These are phyloP conservation scores for Taphrina communis DNA, from an alignment of 1,139 yeast genomes.

Conservation along the genomic window DNA sequence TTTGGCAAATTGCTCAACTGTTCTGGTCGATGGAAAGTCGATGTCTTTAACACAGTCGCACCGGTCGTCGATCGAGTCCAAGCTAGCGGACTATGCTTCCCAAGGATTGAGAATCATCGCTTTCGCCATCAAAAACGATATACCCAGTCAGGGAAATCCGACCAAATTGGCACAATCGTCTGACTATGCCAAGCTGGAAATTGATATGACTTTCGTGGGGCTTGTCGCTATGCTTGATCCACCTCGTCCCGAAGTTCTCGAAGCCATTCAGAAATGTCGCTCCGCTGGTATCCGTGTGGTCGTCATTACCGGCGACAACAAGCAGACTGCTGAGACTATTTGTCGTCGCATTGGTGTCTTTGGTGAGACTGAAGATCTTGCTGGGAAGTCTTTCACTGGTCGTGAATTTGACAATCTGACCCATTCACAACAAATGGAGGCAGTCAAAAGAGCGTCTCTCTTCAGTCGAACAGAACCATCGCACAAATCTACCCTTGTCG, in stretches of 20 bases:
- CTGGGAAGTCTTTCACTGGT: slow-evolving; percentile 57
- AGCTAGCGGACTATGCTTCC: slow-evolving; percentile 52
- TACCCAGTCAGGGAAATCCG: slow-evolving; percentile 14
- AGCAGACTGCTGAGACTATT: slow-evolving; percentile 61
- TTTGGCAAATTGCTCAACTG: slow-evolving; percentile 47
- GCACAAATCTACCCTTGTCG: slow-evolving; percentile 60
- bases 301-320: slow-evolving; percentile 64
- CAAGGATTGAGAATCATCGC: slow-evolving; percentile 60
- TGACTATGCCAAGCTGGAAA: slow-evolving; percentile 50
- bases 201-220: slow-evolving; percentile 56
- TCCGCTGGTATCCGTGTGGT: slow-evolving; percentile 62
- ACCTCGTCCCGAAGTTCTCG: slow-evolving; percentile 60
- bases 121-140: slow-evolving; percentile 51
- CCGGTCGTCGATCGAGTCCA: slow-evolving; percentile 50
- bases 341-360: slow-evolving; percentile 61
- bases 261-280: slow-evolving; percentile 57
- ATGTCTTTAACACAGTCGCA: slow-evolving; percentile 46
- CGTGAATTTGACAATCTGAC: slow-evolving; percentile 55
- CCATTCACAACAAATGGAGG: slow-evolving; percentile 46
- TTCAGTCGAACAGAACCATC: slow-evolving; percentile 64
- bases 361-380: slow-evolving; percentile 55
- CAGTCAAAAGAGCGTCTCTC: slow-evolving; percentile 50
- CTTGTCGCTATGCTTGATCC: slow-evolving; percentile 63
- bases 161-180: slow-evolving; percentile 47
- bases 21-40: slow-evolving; percentile 49